Conservation (phyloP, 441 rosid species). For the Corymbia calophylla region DNA sequence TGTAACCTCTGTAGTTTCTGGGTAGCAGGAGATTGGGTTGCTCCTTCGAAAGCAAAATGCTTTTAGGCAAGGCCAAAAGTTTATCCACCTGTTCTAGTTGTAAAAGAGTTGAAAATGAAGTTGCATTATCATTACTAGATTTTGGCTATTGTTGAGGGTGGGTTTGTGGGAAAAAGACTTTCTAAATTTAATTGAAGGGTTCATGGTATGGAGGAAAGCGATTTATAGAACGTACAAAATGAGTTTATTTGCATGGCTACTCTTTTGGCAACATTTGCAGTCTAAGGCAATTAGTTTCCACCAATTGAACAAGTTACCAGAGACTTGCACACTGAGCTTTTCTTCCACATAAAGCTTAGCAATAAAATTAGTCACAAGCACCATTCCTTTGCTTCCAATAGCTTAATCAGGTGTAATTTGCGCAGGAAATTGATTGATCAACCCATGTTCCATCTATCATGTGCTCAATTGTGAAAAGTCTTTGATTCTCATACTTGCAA, state of each 20-base stretch:
- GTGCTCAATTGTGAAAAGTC: background rate
- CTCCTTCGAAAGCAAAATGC: background rate
- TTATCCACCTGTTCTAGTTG: background rate
- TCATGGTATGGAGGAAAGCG: background rate
- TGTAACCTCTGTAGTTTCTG: background rate
- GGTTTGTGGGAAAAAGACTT: background rate
- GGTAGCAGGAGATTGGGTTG: background rate
- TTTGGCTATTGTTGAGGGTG: background rate
- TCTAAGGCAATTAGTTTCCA: background rate
- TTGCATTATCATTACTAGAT: background rate
- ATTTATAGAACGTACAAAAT: background rate
- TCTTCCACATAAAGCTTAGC: background rate
- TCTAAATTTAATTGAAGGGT: background rate
- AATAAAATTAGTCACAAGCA: background rate
- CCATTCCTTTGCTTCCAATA: background rate
- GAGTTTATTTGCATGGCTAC: background rate
- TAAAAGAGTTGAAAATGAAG: background rate
- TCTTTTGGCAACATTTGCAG: background rate
- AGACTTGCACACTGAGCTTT: background rate
- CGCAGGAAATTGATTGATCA: background rate
- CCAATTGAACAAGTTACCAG: background rate
- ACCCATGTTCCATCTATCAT: background rate
- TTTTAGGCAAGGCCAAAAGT: background rate
- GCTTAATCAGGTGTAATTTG: background rate
- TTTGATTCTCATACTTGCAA: background rate